Conservation (phyloP, 2,329 filamentous ascomycete species). For the Elsinoe arachidis region DNA sequence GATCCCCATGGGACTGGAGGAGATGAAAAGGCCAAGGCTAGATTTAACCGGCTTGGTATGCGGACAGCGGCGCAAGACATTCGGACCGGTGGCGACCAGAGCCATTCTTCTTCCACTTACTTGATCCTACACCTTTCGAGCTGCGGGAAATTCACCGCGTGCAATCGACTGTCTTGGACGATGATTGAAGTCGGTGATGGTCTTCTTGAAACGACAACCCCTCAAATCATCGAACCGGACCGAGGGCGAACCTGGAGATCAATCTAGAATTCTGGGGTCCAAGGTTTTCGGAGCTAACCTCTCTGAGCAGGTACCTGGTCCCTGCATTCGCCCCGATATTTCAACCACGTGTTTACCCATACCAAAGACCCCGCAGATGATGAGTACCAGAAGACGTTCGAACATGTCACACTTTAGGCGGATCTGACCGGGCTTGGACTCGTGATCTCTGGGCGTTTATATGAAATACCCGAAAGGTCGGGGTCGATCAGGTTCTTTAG, state of each 20-base stretch:
- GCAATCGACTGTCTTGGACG: too few relatives aligned
- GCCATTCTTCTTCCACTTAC: too few relatives aligned
- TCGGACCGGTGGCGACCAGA: too few relatives aligned
- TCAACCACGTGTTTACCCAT: slow-evolving; percentile 5
- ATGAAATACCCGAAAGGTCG: neutral
- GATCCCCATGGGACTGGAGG: neutral
- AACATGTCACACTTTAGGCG: neutral
- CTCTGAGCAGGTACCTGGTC: neutral
- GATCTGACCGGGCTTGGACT: neutral
- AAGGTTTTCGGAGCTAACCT: neutral
- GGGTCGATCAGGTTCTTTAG: neutral
- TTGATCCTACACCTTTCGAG: too few relatives aligned
- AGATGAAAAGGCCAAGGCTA: slow-evolving; percentile 2
- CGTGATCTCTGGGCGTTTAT: neutral
- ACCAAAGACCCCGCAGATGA: neutral
- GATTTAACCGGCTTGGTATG: slow-evolving; percentile 6
- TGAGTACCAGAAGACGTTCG: too few relatives aligned
- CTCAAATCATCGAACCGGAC: too few relatives aligned
- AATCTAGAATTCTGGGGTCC: neutral
- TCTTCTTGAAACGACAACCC: too few relatives aligned
- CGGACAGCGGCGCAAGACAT: too few relatives aligned
- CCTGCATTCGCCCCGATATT: neutral
- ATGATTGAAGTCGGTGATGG: too few relatives aligned
- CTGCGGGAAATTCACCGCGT: too few relatives aligned
- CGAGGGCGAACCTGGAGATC: neutral